These are phyloP conservation scores for Alternaria sp. DNA, from an alignment of 2,329 filamentous ascomycete genomes.

Conservation along the genomic window DNA sequence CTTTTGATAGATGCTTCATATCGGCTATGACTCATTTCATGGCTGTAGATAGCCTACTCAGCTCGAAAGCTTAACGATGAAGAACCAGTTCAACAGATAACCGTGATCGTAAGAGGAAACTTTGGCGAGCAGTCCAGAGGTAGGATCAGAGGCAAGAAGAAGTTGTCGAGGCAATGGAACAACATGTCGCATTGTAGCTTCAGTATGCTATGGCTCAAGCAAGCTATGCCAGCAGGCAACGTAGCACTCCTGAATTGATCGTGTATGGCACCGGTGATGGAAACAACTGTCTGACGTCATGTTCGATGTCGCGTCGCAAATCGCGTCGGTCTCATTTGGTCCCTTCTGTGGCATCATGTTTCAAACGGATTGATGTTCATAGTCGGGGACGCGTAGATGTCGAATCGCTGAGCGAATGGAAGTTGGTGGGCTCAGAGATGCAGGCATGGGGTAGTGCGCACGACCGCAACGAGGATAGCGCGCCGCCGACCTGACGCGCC, in stretches of 20 bases:
- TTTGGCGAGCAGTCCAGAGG: neutral
- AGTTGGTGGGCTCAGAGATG: neutral
- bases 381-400: neutral
- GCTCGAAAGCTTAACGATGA: neutral
- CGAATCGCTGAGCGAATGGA: neutral
- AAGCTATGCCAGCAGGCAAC: neutral
- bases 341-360: neutral
- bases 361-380: neutral
- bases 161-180: neutral
- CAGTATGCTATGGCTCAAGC: neutral
- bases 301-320: neutral
- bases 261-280: neutral
- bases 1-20: neutral
- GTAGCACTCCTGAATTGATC: neutral
- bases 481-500: constrained; percentile 7
- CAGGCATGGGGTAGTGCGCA: constrained; percentile 2
- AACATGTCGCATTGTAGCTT: neutral
- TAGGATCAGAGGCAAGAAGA: neutral
- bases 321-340: neutral
- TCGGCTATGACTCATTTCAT: neutral
- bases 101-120: neutral
- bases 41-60: neutral
- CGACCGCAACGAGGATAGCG: constrained; percentile 5
- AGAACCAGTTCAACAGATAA: neutral
- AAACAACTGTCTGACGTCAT: constrained; percentile 15